Percentiles rank a stretch among this genome's conserved stretches.
Conservation (phyloP, 306 rosid species). For the Lotus japonicus region DNA sequence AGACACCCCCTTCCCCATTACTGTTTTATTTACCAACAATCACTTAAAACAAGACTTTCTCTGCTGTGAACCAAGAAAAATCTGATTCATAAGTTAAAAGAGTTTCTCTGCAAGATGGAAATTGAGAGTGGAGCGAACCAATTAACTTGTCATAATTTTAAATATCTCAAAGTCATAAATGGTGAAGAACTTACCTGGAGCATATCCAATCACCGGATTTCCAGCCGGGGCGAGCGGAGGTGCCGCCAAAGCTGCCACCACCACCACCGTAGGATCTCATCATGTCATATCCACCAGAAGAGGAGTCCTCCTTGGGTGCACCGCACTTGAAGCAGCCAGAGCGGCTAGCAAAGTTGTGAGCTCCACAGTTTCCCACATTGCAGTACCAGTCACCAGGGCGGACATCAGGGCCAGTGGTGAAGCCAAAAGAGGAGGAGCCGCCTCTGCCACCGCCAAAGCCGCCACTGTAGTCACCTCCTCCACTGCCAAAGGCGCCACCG, state of each 20-base stretch:
- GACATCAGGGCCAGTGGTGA: constrained; percentile 80
- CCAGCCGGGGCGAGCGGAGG: constrained; percentile 71
- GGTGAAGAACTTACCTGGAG: constrained; percentile 37
- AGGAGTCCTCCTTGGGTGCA: constrained; percentile 59
- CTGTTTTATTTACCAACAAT: constrained; percentile 1
- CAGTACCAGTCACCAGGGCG: constrained; percentile 96
- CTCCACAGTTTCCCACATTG: constrained; percentile 64
- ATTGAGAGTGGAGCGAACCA: too few relatives aligned
- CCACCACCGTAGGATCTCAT: constrained; percentile 43
- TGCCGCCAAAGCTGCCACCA: constrained; percentile 14
- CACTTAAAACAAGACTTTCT: too few relatives aligned
- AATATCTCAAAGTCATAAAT: too few relatives aligned
- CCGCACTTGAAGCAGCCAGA: constrained; percentile 92
- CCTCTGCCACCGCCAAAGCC: constrained; percentile 43
- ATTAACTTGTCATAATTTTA: too few relatives aligned
- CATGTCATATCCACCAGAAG: constrained; percentile 34
- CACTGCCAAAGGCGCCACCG: background rate
- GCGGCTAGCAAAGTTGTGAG: constrained; percentile 93
- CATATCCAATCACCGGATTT: constrained; percentile 96
- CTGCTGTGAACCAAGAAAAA: too few relatives aligned
- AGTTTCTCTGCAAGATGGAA: too few relatives aligned
- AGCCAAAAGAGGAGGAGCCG: constrained; percentile 32
- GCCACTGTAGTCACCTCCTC: constrained; percentile 23
- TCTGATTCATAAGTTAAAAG: too few relatives aligned
- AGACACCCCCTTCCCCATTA: background rate